phyloP scores from a whole-genome alignment of 2,329 filamentous ascomycete genomes.

The Ophiobolus disseminans region DNA sequence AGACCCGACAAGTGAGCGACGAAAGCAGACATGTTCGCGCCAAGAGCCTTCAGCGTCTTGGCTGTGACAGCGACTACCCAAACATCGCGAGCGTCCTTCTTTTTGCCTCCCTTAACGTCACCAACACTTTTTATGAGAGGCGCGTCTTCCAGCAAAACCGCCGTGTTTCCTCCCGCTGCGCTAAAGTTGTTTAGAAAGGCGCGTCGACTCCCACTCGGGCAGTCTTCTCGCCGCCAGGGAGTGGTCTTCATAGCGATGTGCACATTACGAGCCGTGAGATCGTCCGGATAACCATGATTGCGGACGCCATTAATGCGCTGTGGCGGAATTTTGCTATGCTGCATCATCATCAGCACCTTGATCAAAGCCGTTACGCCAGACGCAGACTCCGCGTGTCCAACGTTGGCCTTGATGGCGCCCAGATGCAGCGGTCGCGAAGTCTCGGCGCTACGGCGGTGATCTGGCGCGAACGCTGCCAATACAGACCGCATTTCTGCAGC shows the following conservation, averaged over 20 bases:
- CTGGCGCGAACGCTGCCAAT: slow-evolving; percentile 20
- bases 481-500: slow-evolving; percentile 33
- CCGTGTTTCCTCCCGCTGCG: slow-evolving; percentile 49
- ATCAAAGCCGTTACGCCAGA: slow-evolving; percentile 41
- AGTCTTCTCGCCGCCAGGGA: slow-evolving; percentile 19
- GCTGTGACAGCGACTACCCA: slow-evolving; percentile 23
- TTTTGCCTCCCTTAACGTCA: too few species aligned
- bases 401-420: slow-evolving; percentile 42
- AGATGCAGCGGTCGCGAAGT: slow-evolving; percentile 30
- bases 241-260: slow-evolving; percentile 52
- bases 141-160: slow-evolving; percentile 34
- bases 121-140: too few species aligned
- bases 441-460: slow-evolving; percentile 43
- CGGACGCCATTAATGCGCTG: slow-evolving; percentile 63
- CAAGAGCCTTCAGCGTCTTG: slow-evolving; percentile 10
- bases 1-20: slow-evolving; percentile 11
- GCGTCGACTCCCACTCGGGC: slow-evolving; percentile 15
- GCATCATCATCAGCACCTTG: slow-evolving; percentile 43
- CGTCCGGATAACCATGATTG: slow-evolving; percentile 64
- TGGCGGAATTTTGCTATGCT: slow-evolving; percentile 31
- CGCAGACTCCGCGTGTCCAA: slow-evolving; percentile 48
- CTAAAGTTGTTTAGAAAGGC: slow-evolving; percentile 49
- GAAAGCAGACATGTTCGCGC: slow-evolving; percentile 19
- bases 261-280: slow-evolving; percentile 64
- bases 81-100: slow-evolving; percentile 16